Conservation (phyloP, 352 stramenopile genomes). For the Phytophthora boehmeriae region DNA sequence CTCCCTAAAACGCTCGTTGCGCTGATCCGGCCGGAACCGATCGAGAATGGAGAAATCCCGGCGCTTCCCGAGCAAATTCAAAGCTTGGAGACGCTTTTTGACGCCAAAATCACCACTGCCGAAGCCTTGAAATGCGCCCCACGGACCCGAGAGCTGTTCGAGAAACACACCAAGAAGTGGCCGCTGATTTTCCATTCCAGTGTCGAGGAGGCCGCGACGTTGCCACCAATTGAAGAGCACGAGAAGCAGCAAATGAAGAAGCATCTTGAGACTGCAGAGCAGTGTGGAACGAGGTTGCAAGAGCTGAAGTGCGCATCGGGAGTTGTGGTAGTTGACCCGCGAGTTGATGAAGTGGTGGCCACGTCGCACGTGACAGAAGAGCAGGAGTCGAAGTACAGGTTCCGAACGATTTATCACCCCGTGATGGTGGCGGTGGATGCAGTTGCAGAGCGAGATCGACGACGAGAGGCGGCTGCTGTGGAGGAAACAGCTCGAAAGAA, state of each 20-base stretch:
- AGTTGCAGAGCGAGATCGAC: slow-evolving; percentile 67
- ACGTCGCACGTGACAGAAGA: slow-evolving; percentile 25
- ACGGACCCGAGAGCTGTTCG: slow-evolving; percentile 63
- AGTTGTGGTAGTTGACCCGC: slow-evolving; percentile 64
- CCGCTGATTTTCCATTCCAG: slow-evolving; percentile 84
- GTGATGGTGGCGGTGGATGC: slow-evolving; percentile 72
- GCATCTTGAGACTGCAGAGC: slow-evolving; percentile 31
- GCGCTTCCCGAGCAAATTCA: slow-evolving; percentile 27
- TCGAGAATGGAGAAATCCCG: slow-evolving; percentile 6
- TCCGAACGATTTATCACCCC: slow-evolving; percentile 64
- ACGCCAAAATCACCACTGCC: slow-evolving; percentile 49
- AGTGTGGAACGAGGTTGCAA: slow-evolving; percentile 23
- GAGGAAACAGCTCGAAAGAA: slow-evolving; percentile 37
- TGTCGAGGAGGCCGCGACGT: slow-evolving; percentile 47
- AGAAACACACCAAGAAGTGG: slow-evolving; percentile 65
- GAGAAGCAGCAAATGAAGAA: slow-evolving; percentile 42
- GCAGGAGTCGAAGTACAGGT: slow-evolving; percentile 33
- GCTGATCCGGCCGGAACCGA: slow-evolving; percentile 47
- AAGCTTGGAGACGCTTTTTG: slow-evolving; percentile 41
- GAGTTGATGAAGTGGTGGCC: slow-evolving; percentile 35
- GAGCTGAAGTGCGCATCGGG: slow-evolving; percentile 45
- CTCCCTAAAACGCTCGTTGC: slow-evolving; percentile 49
- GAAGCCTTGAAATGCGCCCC: slow-evolving; percentile 62
- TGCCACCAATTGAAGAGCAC: slow-evolving; percentile 42
- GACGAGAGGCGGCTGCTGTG: slow-evolving; percentile 27